A percentile compares a stretch with the other conserved stretches of the same genome.
These are phyloP conservation scores for Scutellaria galericulata DNA, from an alignment of 257 asterid genomes.

Conservation along the genomic window DNA sequence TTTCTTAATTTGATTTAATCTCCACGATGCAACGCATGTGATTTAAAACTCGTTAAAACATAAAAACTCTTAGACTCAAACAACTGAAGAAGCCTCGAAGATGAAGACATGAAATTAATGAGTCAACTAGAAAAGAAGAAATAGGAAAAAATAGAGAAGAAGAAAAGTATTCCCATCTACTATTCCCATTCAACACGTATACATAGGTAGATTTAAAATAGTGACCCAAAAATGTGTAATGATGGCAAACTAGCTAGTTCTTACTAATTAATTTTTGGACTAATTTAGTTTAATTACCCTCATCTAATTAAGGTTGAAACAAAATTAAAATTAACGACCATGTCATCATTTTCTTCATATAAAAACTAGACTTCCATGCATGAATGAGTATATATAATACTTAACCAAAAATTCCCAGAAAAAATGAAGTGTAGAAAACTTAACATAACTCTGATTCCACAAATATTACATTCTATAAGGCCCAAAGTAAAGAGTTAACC, in stretches of 20 bases:
- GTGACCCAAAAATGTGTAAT: not conserved
- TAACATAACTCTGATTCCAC: not conserved
- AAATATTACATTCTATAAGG: too few relatives aligned
- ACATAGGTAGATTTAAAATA: not conserved
- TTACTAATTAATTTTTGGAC: not conserved
- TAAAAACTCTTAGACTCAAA: too few relatives aligned
- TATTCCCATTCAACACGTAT: not conserved
- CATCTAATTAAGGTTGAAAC: not conserved
- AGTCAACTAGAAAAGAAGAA: too few relatives aligned
- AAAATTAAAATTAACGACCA: not conserved
- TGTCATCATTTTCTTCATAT: not conserved
- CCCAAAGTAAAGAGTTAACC: too few relatives aligned
- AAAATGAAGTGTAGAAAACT: slow-evolving; percentile 33
- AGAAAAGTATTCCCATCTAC: not conserved
- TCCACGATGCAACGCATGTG: too few relatives aligned
- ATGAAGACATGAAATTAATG: too few relatives aligned
- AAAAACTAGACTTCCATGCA: not conserved
- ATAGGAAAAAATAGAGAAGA: not conserved
- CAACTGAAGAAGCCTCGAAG: too few relatives aligned
- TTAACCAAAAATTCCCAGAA: not conserved
- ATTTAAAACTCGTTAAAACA: too few relatives aligned
- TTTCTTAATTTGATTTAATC: too few relatives aligned
- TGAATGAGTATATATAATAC: too few relatives aligned
- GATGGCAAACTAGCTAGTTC: not conserved
- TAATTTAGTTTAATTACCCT: not conserved